A percentile compares a stretch with the other conserved stretches of the same genome.
These are phyloP conservation scores for Prunus armeniaca DNA, from an alignment of 306 rosid species.

Conservation along the genomic window DNA sequence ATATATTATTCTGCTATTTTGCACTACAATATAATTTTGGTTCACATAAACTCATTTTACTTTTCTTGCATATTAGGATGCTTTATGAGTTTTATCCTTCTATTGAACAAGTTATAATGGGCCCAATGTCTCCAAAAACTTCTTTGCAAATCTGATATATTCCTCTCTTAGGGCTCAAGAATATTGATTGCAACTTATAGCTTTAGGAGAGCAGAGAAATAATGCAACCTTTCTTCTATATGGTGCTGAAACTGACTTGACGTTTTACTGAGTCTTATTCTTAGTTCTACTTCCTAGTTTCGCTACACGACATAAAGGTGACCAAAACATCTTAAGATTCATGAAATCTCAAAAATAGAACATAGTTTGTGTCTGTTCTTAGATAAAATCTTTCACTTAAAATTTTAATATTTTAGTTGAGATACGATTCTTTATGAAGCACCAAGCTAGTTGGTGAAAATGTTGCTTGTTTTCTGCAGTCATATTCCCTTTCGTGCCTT, in stretches of 20 bases:
- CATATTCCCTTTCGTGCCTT: not conserved
- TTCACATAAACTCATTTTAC: not conserved
- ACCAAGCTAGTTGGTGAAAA: no score
- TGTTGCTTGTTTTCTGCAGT: not conserved
- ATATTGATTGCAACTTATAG: not conserved
- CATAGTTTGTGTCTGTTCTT: not conserved
- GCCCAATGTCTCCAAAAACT: not conserved
- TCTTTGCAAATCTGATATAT: constrained; percentile 2
- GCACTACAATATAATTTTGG: not conserved
- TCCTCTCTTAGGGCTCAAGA: not conserved
- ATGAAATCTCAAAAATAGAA: not conserved
- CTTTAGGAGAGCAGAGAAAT: not conserved
- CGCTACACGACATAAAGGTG: not conserved
- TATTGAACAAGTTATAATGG: not conserved
- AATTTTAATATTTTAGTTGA: not conserved
- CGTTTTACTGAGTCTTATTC: not conserved
- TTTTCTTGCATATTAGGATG: not conserved
- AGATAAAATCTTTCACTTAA: not conserved
- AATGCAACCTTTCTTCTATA: not conserved
- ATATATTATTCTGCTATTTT: constrained; percentile 2
- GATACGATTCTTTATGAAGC: no score
- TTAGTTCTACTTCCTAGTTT: not conserved
- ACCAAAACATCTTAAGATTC: not conserved
- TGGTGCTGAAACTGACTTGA: not conserved
- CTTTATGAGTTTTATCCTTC: not conserved